Evolutionary conservation across 2,329 filamentous ascomycete genomes (phyloP), one percentile per base, ranked within the genome.

Genomic region (Fusarium brachygibbosum): DNA sequence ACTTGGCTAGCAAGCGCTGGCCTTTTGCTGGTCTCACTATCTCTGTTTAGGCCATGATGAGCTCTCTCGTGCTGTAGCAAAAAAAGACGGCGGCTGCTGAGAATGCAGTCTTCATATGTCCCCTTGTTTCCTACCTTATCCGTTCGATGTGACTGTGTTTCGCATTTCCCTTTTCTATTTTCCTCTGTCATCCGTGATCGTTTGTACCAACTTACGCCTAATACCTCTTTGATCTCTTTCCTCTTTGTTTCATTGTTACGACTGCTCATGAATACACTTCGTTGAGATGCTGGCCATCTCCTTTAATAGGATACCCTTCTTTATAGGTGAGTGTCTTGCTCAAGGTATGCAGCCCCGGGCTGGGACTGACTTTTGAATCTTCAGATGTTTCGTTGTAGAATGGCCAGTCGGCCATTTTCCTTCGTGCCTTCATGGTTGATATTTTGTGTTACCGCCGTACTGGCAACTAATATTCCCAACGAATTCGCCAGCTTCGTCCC

Each of bases 401-500:
- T 84, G 82, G 80, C 80, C 74, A 71, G 64, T 63, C 76, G 75
- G 78, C 77, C 79, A 61, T 68, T 64, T 58, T 56, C 59, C 52
- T 69, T 72, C 63, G 53, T 69, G 63, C 71, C 79, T 58, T 58
- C 77, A 72, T 78, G 76, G 72, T 74, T 80, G 65, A 73, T 79
- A 29, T 70, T 75, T 41, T 67, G 70, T 68, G 61, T 70, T 48
- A 70, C 71, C 38, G 71, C 73, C 41, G 74, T 74, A 34, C 49
- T 72, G 54, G 73, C 75, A 40, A 73, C 75, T 60, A 75, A 72
- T 58, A 75, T 83, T 38, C 75, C 79, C 2, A 73, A 70, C 57
- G 80, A 82, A 38, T 73, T 86, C 28, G 76, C 81, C 38, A 73
- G 77, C 54, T 79, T 82, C 52, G 78, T 90, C n/a, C 88, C 89